These are phyloP conservation scores for Russula dissimulans DNA, from an alignment of 768 basidiomycete species.

Conservation along the genomic window DNA sequence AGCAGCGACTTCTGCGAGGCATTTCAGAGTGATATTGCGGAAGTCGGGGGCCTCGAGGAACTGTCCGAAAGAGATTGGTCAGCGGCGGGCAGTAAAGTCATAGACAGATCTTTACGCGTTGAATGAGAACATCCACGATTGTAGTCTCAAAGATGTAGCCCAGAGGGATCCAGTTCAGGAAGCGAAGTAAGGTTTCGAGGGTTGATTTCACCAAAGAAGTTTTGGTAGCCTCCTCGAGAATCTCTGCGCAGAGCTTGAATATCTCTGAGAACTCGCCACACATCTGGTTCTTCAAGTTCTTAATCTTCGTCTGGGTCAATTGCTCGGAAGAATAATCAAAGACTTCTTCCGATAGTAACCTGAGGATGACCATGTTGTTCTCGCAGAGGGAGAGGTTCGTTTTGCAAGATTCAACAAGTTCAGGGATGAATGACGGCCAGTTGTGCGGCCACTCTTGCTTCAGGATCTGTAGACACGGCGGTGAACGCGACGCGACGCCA, in stretches of 20 bases:
- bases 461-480: constrained; percentile 56
- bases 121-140: constrained; percentile 88
- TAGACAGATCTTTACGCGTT: constrained; percentile 55
- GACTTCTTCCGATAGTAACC: constrained; percentile 95
- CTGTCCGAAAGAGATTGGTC: constrained; percentile 33
- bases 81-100: background rate
- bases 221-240: constrained; percentile 95
- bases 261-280: constrained; percentile 95
- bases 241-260: constrained; percentile 95
- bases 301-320: constrained; percentile 97
- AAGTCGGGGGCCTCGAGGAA: constrained; percentile 96
- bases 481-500: constrained; percentile 1
- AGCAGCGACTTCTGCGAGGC: constrained; percentile 91
- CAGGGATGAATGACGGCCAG: constrained; percentile 96
- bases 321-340: constrained; percentile 98
- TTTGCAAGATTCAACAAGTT: constrained; percentile 95
- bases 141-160: constrained; percentile 99
- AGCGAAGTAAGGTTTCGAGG: constrained; percentile 87
- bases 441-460: constrained; percentile 99
- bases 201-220: constrained; percentile 90
- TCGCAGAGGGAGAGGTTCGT: constrained; percentile 94
- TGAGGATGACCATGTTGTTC: constrained; percentile 99
- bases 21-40: constrained; percentile 94
- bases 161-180: constrained; percentile 98
- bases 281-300: constrained; percentile 97